Evolutionary conservation across 345 rosid species (phyloP).

Genomic region (Acer saccharum): DNA sequence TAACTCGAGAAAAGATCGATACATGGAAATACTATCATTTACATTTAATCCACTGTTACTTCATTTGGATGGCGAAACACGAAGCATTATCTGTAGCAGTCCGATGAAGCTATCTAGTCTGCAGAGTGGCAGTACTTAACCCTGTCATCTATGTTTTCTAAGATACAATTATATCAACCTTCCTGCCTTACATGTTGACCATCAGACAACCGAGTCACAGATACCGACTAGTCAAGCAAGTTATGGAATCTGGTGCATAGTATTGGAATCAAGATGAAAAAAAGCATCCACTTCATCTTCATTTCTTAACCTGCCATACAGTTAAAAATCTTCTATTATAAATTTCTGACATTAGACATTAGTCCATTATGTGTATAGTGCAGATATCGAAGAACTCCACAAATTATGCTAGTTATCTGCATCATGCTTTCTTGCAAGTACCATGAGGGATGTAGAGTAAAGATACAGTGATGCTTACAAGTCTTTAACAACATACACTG

Average conservation of each 20-base stretch:
- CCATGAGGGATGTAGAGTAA: not conserved
- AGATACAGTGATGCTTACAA: not conserved
- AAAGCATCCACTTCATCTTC: slow-evolving; percentile 20
- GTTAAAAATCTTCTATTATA: slow-evolving; percentile 6
- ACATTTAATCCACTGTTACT: slow-evolving; percentile 5
- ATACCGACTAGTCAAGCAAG: slow-evolving; percentile 7
- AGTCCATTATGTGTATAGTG: not conserved
- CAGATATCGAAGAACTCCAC: slow-evolving; percentile 6
- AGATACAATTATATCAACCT: not conserved
- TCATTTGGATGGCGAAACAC: slow-evolving; percentile 1
- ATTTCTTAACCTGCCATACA: slow-evolving; percentile 31
- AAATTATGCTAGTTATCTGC: not conserved
- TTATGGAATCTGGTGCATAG: not conserved
- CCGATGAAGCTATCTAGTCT: not conserved
- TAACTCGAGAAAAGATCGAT: not conserved
- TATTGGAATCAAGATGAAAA: not conserved
- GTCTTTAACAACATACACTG: not conserved
- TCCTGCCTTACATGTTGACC: not conserved
- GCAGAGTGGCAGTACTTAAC: not conserved
- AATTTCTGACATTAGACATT: not conserved
- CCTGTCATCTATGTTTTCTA: not conserved
- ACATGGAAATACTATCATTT: not conserved
- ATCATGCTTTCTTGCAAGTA: not conserved
- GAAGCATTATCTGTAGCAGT: too few species aligned
- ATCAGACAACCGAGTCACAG: slow-evolving; percentile 4